Evolutionary conservation across 768 basidiomycete genomes (phyloP).

Genomic region (Suillus occidentalis): DNA sequence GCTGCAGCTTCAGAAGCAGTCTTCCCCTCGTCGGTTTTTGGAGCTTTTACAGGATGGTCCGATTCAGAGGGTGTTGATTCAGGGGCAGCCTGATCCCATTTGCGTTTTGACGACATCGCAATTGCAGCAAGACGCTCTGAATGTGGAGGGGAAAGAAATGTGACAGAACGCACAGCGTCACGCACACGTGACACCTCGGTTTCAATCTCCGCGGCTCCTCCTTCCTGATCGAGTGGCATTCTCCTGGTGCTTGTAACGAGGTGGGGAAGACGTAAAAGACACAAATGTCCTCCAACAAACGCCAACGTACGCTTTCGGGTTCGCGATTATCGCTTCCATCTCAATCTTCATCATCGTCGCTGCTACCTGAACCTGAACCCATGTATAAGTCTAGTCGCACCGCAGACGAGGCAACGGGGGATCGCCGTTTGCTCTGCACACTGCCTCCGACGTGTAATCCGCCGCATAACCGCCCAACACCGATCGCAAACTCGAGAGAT

Average conservation of each 20-base stretch:
- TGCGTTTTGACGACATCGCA: constrained; percentile 70
- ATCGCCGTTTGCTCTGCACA: constrained; percentile 59
- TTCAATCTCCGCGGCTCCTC: constrained; percentile 23
- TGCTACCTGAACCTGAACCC: constrained; percentile 26
- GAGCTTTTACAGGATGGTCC: constrained; percentile 42
- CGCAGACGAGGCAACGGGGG: constrained; percentile 21
- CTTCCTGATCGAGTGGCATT: constrained; percentile 9
- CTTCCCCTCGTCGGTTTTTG: constrained; percentile 50
- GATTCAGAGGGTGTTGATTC: constrained; percentile 45
- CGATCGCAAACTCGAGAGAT: constrained; percentile 63
- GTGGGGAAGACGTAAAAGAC: constrained; percentile 9
- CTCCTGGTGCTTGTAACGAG: constrained; percentile 9
- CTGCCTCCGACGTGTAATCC: constrained; percentile 82
- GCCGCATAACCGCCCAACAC: constrained; percentile 53
- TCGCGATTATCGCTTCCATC: constrained; percentile 29
- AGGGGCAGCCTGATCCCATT: constrained; percentile 72
- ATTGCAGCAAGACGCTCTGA: not conserved
- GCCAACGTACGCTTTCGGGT: constrained; percentile 26
- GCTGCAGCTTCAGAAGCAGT: constrained; percentile 61
- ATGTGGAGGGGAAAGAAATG: constrained; percentile 6
- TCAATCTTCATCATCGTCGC: constrained; percentile 35
- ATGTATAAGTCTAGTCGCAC: constrained; percentile 36
- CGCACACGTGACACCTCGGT: constrained; percentile 1
- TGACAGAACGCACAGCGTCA: constrained; percentile 12
- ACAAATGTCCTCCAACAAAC: constrained; percentile 31